Base-by-base conservation (phyloP, 495 filamentous ascomycete genomes). In the Penicillium ucsense region DNA sequence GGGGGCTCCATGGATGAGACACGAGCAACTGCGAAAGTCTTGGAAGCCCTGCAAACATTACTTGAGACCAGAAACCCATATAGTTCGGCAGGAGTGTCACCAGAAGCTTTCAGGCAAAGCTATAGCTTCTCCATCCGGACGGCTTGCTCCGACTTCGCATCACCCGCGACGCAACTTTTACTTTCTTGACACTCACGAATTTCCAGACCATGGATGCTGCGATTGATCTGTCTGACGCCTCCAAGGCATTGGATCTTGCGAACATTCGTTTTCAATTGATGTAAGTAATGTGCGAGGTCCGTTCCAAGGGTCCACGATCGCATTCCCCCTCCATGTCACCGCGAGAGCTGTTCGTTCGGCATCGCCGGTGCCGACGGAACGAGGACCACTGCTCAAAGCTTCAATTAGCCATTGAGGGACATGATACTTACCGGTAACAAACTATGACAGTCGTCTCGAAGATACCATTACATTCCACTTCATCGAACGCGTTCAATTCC, bases 401-500 rank as follows among this genome's bases (percentile, higher is more conserved):
- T 31, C 44, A 20, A 38, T 3, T 30, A 38, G 30, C 41, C 31
- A 5, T 28, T 30, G 0, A n/a, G 10, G 27, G 2, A 5, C 11
- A 29, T 6, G 11, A 10, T 12, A 30, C 3, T 9, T 3, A 6
- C 30, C 30, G 44, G 41, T 59, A 42, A 58, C 1, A 51, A 41
- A 7, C 7, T 44, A 48, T 29, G n/a, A 31, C 61, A 96, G 90
- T 54, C 92, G 92, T 35, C 77, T 96, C 12, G 92, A 99, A 72
- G 94, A 99, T 62, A 97, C 94, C 48, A 97, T 99, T 61, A 95
- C 86, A 58, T 99, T 95, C 71, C 88, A 97, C 71, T 73, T 97
- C 27, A 99, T 99, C 61, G 94, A 99, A 64, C 86, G 94, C 28
- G 94, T 90, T 32, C 94, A 99, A 71, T 99, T 99, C 67, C 90